A percentile compares a stretch with the other conserved stretches of the same genome.
Conservation (phyloP, 2,329 filamentous ascomycete genomes). For the Tolypocladium amazonense region DNA sequence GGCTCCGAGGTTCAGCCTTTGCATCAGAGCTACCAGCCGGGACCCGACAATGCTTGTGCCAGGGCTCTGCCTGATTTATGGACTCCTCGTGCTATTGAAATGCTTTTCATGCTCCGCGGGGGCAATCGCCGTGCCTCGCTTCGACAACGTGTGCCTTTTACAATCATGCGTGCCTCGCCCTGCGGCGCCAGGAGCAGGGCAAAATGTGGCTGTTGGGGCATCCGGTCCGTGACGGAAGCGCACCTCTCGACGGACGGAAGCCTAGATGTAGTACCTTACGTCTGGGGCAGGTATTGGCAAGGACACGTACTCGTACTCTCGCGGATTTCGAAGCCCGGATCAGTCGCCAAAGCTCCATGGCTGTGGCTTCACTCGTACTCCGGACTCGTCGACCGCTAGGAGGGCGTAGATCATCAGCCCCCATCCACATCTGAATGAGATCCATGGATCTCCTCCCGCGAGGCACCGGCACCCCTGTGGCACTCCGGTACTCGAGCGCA, state of each 20-base stretch:
- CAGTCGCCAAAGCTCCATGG: background rate
- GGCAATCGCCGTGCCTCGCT: background rate
- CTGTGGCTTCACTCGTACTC: background rate
- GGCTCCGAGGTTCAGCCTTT: background rate
- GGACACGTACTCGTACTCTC: background rate
- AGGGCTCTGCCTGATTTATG: no score
- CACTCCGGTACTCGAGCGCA: background rate
- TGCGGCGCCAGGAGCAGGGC: background rate
- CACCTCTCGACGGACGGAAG: background rate
- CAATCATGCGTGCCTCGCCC: background rate
- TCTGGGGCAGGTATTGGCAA: background rate
- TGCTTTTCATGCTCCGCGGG: background rate
- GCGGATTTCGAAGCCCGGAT: background rate
- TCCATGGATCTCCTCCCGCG: background rate
- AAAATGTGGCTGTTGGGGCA: background rate
- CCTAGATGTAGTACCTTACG: no score
- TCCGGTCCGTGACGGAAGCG: background rate
- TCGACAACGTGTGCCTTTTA: no score
- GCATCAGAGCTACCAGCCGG: no score
- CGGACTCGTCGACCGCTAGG: background rate
- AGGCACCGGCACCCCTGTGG: background rate
- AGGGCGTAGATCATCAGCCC: background rate
- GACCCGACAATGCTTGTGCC: no score
- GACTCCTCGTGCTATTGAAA: no score
- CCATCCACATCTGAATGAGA: background rate